phyloP scores from a whole-genome alignment of 73 alveolate genomes.

The Paramecium tetraurelia region DNA sequence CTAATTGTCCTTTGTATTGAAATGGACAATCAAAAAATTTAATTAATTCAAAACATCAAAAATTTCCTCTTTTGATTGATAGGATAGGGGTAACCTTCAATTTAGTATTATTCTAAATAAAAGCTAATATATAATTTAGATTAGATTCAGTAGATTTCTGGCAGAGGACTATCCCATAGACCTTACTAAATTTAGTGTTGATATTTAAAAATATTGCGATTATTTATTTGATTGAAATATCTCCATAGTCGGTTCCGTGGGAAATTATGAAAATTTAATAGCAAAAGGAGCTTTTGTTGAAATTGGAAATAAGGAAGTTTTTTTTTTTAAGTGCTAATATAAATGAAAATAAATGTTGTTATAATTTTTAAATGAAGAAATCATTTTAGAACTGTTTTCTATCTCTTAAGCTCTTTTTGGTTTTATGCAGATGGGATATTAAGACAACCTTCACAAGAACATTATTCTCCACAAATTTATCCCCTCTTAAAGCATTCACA shows the following conservation, averaged over 20 bases:
- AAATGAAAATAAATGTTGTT: neutral
- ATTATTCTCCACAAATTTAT: constrained; percentile 66
- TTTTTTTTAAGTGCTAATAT: neutral
- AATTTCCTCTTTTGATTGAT: neutral
- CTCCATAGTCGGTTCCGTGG: no score
- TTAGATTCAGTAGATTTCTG: no score
- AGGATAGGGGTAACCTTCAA: neutral
- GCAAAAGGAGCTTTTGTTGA: neutral
- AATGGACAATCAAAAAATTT: neutral
- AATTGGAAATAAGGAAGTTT: neutral
- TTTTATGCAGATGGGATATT: constrained; percentile 11
- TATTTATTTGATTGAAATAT: no score
- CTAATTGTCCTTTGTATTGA: neutral
- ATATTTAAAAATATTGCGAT: no score
- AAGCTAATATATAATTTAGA: neutral
- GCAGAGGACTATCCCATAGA: no score
- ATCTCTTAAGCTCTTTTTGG: neutral
- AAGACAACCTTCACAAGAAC: constrained; percentile 69
- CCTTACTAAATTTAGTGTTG: no score
- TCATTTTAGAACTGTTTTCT: constrained; percentile 39
- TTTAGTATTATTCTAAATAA: neutral
- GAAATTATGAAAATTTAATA: no score
- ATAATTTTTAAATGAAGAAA: neutral
- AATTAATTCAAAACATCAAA: neutral
- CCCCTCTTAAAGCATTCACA: constrained; percentile 76